Conservation (phyloP, 768 basidiomycete genomes). For the Hysterangium stoloniferum region DNA sequence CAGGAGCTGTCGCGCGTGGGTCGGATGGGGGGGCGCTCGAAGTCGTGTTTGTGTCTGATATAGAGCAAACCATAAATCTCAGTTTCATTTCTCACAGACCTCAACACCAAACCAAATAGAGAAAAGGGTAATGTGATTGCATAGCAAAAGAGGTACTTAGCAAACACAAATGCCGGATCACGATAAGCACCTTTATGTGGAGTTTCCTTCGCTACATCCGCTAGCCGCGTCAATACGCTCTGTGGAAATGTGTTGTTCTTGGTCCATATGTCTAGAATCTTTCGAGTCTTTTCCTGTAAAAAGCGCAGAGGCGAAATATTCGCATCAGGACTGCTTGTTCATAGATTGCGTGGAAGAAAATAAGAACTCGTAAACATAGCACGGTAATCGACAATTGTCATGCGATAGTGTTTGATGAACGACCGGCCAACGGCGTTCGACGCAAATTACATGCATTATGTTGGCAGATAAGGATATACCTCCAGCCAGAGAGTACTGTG, state of each 20-base stretch:
- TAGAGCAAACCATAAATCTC: conserved; percentile 42
- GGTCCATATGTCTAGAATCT: conserved; percentile 96
- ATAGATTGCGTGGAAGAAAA: conserved; percentile 1
- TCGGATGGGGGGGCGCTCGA: conserved; percentile 16
- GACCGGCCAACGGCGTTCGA: conserved; percentile 4
- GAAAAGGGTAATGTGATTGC: conserved; percentile 47
- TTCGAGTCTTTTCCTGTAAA: conserved; percentile 89
- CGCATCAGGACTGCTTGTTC: conserved; percentile 6
- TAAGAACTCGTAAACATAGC: conserved; percentile 3
- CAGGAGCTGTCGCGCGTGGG: conserved; percentile 23
- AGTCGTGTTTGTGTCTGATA: conserved; percentile 33
- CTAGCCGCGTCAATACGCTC: conserved; percentile 62
- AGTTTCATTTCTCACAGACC: conserved; percentile 60
- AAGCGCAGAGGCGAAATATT: conserved; percentile 21
- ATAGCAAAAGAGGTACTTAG: conserved; percentile 69
- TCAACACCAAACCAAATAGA: conserved; percentile 29
- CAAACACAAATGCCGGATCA: conserved; percentile 52
- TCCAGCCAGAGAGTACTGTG: not conserved
- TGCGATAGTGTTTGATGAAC: not conserved
- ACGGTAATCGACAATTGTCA: conserved; percentile 4
- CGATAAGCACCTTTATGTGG: conserved; percentile 82
- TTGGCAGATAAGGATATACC: not conserved
- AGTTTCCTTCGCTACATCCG: conserved; percentile 56
- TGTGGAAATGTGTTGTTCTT: conserved; percentile 86
- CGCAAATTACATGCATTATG: conserved; percentile 8